Evolutionary conservation across 192 early-diverging fungal genomes (phyloP).

Genomic region (Entomortierella parvispora): DNA sequence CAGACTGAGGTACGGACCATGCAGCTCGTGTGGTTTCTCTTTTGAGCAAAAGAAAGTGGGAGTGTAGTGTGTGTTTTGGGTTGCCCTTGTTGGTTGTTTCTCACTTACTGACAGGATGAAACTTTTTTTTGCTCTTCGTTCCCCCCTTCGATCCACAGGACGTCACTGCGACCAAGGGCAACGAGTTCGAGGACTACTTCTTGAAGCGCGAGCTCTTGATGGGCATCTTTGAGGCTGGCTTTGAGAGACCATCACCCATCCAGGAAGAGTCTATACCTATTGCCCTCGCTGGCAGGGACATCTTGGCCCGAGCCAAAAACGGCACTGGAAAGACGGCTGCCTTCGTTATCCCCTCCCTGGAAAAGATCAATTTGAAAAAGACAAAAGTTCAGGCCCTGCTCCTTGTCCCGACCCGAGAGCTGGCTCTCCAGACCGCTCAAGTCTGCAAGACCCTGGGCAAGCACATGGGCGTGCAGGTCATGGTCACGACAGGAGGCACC

Average conservation of each 20-base stretch:
- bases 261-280: conserved; percentile 99
- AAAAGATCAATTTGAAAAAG: conserved; percentile 90
- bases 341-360: conserved; percentile 95
- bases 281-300: conserved; percentile 94
- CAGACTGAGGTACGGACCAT: conserved; percentile 77
- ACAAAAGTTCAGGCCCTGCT: conserved; percentile 92
- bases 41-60: not conserved
- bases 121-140: conserved; percentile 1
- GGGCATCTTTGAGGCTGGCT: conserved; percentile 99
- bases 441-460: conserved; percentile 98
- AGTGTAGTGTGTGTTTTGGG: not conserved
- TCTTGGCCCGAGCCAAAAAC: conserved; percentile 97
- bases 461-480: conserved; percentile 95
- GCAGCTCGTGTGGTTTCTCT: not conserved
- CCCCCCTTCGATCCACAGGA: conserved; percentile 6
- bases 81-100: not conserved
- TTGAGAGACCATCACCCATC: conserved; percentile 97
- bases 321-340: conserved; percentile 96
- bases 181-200: conserved; percentile 99
- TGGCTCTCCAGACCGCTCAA: conserved; percentile 99
- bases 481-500: conserved; percentile 99
- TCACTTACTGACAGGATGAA: not conserved
- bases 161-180: conserved; percentile 88
- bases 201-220: conserved; percentile 96
- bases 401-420: conserved; percentile 95